Evolutionary conservation across 805 yeast species (phyloP).

Genomic region (Myxozyma melibiosi): DNA sequence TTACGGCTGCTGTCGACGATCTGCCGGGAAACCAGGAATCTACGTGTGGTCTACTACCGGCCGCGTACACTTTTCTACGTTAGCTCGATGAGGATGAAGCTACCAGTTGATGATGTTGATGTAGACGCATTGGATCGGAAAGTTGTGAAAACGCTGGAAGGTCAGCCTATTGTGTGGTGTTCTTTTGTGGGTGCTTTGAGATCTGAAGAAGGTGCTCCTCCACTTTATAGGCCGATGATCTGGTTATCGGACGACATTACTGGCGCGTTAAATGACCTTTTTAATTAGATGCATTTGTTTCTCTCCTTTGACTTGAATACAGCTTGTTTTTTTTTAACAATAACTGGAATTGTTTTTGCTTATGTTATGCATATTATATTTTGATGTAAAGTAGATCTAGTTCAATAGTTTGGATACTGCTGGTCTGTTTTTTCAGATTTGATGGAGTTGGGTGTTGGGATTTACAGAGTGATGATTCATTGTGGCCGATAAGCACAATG

Average conservation of each 20-base stretch:
- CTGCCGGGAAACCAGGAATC: constrained; percentile 4
- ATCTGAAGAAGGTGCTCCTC: neutral
- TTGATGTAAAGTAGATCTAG: no score
- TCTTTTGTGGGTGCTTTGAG: constrained; percentile 1
- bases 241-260: neutral
- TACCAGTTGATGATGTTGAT: neutral
- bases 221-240: neutral
- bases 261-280: neutral
- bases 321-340: no score
- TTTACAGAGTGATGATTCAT: no score
- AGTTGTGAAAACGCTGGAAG: neutral
- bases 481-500: no score
- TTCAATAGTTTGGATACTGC: no score
- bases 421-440: no score
- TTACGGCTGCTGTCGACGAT: constrained; percentile 1
- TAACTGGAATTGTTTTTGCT: no score
- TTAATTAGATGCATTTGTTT: no score
- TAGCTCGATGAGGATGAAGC: neutral
- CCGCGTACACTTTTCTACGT: neutral
- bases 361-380: no score
- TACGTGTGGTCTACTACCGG: neutral
- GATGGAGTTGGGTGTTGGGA: no score
- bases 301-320: no score
- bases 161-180: neutral
- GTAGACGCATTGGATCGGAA: neutral